Base-by-base conservation (phyloP, 371 early-diverging fungal species). In the Apophysomyces trapeziformis region DNA sequence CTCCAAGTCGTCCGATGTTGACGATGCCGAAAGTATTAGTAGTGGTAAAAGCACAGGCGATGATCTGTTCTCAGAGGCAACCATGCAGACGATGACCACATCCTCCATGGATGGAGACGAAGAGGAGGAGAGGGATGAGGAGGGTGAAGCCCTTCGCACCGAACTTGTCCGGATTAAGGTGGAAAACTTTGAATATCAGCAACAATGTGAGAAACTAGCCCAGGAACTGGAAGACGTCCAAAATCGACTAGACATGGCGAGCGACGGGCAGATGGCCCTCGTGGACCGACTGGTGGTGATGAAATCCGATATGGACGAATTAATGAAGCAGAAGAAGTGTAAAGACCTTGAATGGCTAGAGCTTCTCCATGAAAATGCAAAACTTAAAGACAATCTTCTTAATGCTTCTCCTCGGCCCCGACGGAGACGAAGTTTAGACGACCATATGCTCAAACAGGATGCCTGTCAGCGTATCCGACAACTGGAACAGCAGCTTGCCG, bases 181-280 rank as follows among this genome's bases (percentile, higher is more conserved):
- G 0, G 72, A 72, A 26, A 71, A 72, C 43, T 74, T 76, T 65
- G 73, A 74, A 45, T 45, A 76, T 11, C 71, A 79, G 21, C 78
- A 79, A 21, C 74, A 77, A 43, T 65, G 64, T 6, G 76, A 71
- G n/a, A 70, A 72, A n/a, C 36, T 75, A 11, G 47, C 63, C 2
- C 65, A 72, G 21, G 77, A 79, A 7, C 39, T 76, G 7, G 75
- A 72, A 13, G 61, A 71, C 54, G 44, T 74, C 7, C 74, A 72
- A 32, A 59, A 68, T 4, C 68, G 71, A 14, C 65, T 78, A 6
- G 77, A 76, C 56, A 80, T 78, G 78, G 73, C 75, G n/a, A 75
- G 68, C n/a, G 83, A 83, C 18, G 78, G 75, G 0, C 83, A 83
- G 35, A 65, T 76, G 65, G 75, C 76, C 11, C 65, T 83, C 0